phyloP scores from a whole-genome alignment of 2,329 filamentous ascomycete species.

The Stachybotrys chlorohalonatus region DNA sequence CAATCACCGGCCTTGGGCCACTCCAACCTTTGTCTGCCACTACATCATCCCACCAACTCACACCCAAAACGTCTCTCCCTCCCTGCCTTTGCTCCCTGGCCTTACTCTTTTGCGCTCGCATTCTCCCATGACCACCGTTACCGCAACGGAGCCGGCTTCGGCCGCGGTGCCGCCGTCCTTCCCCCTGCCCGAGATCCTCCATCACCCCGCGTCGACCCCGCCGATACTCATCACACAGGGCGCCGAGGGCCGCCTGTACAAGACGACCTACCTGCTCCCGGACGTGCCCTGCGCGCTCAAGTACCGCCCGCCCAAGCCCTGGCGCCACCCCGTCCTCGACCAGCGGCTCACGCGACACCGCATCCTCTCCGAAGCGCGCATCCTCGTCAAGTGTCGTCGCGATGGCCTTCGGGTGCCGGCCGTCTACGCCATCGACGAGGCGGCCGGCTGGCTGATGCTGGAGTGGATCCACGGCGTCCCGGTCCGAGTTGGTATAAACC shows the following conservation, averaged over 20 bases:
- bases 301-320: slow-evolving; percentile 82
- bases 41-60: background rate
- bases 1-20: background rate
- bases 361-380: slow-evolving; percentile 80
- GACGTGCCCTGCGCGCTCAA: slow-evolving; percentile 71
- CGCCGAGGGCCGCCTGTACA: slow-evolving; percentile 91
- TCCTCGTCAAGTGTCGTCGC: slow-evolving; percentile 67
- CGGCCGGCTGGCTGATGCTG: slow-evolving; percentile 65
- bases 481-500: slow-evolving; percentile 61
- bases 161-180: slow-evolving; percentile 19
- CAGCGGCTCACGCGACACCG: slow-evolving; percentile 77
- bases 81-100: background rate
- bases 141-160: background rate
- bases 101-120: background rate
- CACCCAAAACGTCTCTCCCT: background rate
- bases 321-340: slow-evolving; percentile 86
- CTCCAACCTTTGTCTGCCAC: background rate
- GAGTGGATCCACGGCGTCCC: slow-evolving; percentile 75
- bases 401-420: slow-evolving; percentile 78
- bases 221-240: slow-evolving; percentile 79
- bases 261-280: slow-evolving; percentile 67
- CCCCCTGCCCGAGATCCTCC: slow-evolving; percentile 56
- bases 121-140: background rate
- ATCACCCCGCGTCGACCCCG: slow-evolving; percentile 46
- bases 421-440: slow-evolving; percentile 61